phyloP scores from a whole-genome alignment of 805 yeast species.

The Wickerhamomyces bovis region DNA sequence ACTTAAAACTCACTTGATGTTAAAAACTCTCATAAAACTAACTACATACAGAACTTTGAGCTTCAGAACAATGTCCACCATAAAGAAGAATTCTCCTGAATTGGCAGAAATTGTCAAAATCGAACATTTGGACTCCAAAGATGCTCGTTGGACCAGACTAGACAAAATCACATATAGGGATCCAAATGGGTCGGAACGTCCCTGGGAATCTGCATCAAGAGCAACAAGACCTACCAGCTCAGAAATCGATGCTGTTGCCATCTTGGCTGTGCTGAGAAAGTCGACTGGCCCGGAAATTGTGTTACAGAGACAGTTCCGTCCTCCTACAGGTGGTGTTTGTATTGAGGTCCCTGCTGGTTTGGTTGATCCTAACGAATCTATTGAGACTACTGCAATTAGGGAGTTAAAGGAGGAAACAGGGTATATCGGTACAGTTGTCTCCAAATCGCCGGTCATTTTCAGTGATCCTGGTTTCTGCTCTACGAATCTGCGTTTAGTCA shows the following conservation, averaged over 20 bases:
- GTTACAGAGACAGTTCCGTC: conserved; percentile 86
- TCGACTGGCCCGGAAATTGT: conserved; percentile 43
- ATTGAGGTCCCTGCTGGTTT: conserved; percentile 95
- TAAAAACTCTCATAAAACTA: neutral
- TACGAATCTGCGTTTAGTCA: conserved; percentile 77
- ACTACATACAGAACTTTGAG: neutral
- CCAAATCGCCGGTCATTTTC: conserved; percentile 43
- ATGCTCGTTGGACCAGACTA: conserved; percentile 64
- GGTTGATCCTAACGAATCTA: conserved; percentile 74
- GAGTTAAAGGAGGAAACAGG: conserved; percentile 94
- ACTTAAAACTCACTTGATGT: neutral
- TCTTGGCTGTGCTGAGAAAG: conserved; percentile 62
- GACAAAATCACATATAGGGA: conserved; percentile 65
- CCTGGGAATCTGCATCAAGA: conserved; percentile 85
- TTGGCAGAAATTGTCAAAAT: conserved; percentile 27
- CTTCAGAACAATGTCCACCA: conserved; percentile 6
- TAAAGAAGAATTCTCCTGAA: conserved; percentile 28
- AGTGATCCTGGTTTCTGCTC: conserved; percentile 89
- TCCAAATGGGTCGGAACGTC: conserved; percentile 62
- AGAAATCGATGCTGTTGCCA: conserved; percentile 85
- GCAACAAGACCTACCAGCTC: conserved; percentile 24
- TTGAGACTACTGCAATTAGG: conserved; percentile 77
- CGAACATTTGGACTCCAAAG: conserved; percentile 30
- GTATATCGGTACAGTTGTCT: conserved; percentile 59
- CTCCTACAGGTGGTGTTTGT: conserved; percentile 84